A percentile compares a stretch with the other conserved stretches of the same genome.
phyloP scores from a whole-genome alignment of 441 rosid species.

The Brassica balearica region DNA sequence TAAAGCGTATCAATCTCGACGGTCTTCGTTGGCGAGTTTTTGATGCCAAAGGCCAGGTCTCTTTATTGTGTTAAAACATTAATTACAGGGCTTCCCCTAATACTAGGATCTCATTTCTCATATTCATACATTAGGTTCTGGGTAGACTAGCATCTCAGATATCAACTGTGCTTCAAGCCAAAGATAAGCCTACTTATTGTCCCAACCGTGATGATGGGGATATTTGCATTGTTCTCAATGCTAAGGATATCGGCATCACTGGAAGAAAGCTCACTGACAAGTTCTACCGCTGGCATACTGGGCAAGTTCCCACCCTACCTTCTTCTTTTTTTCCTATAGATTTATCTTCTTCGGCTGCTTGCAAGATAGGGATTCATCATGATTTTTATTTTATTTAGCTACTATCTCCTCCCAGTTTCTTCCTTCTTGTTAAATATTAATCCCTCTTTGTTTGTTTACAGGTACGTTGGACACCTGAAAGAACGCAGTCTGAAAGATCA shows the following conservation, averaged over 20 bases:
- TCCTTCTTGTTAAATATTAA: too few relatives aligned
- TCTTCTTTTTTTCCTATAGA: neutral
- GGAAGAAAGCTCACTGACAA: constrained; percentile 98
- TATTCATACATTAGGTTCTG: constrained; percentile 57
- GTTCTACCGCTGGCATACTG: constrained; percentile 94
- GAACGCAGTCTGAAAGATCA: constrained; percentile 96
- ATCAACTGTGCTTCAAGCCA: constrained; percentile 93
- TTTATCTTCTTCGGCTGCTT: too few relatives aligned
- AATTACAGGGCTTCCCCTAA: neutral
- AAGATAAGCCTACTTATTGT: constrained; percentile 95
- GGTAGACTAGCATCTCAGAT: constrained; percentile 97
- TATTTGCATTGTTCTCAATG: constrained; percentile 96
- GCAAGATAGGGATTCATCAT: neutral
- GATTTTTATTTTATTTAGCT: neutral
- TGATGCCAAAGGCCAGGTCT: constrained; percentile 97
- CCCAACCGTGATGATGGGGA: constrained; percentile 97
- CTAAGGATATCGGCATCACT: constrained; percentile 82
- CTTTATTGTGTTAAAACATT: neutral
- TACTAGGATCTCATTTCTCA: neutral
- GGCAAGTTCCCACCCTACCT: constrained; percentile 57
- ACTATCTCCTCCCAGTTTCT: too few relatives aligned
- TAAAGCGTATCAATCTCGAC: constrained; percentile 88
- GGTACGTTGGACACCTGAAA: constrained; percentile 97
- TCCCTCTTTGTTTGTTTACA: constrained; percentile 52
- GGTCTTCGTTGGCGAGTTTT: constrained; percentile 97